Base-by-base conservation (phyloP, 805 yeast species). In the Torulaspora quercuum region DNA sequence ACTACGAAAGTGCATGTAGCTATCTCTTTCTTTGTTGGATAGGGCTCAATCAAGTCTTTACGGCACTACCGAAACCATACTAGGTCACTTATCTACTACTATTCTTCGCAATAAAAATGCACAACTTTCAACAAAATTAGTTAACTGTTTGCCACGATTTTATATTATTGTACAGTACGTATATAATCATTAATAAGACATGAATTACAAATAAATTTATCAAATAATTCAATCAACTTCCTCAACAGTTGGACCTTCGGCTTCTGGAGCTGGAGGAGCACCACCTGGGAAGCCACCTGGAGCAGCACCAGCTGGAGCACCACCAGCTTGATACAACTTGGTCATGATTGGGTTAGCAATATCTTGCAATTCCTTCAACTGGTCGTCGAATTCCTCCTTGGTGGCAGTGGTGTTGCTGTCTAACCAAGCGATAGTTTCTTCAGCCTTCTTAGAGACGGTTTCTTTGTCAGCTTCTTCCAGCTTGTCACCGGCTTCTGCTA, bases 321-420 rank as follows among this genome's bases (percentile, higher is more conserved):
- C 95, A 49, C 67, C 68, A 53, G 80, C 88, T 70, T 84, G 90
- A 81, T 90, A 90, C 77, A 92, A 85, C 78, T 88, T 87, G 65
- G 88, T 76, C 83, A 89, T 82, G 73, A 89, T 86, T 69, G 97
- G 97, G 82, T 89, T 89, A 56, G 95, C 94, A 71, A 83, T 75
- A 57, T 80, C 87, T 76, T 90, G 97, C 65, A 89, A 84, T 70
- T 88, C 96, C 83, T 90, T 90, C 75, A 88, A 94, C 75, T 79
- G 82, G 72, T 83, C 95, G 61, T 80, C 76, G 71, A 70, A 89
- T 78, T 89, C 97, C 63, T 90, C 97, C 56, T 84, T 78, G 46
- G 95, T 70, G 57, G 95, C 97, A 55, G 95, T 80, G 65, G 81
- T 86, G 76, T 86, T 84, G 61, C 77, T 74, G 70, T 89, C 97